Base-by-base conservation (phyloP, 1,139 yeast genomes). In the Keqinozyma sinolaborantium region DNA sequence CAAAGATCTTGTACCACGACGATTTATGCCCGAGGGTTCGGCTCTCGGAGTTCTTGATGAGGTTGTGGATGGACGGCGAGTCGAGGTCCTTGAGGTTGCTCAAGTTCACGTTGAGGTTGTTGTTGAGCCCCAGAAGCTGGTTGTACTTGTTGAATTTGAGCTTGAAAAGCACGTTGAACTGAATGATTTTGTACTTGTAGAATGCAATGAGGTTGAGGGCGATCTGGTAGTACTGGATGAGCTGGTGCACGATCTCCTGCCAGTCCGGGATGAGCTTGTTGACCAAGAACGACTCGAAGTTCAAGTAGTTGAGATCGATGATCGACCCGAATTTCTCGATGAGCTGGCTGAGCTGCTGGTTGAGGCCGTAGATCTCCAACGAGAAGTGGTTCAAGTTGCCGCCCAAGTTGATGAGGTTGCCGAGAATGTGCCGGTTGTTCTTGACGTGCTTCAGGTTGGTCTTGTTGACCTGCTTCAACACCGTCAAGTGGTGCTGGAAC, bases 371-470 rank as follows among this genome's bases (percentile, higher is more conserved):
- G 10, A 69, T 55, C 41, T 69, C 74, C 24, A 70, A 50, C 3
- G 74, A 66, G 42, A 67, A 70, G 42, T 70, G 67, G 44, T 70
- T 70, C 36, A 70, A 55, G 40, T 69, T 69, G 2, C 73, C 73
- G 5, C 76, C 76, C 31, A 70, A 51, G 37, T 68, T 72, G 20
- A 70, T 61, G 33, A 69, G 51, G 59, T 47, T 14, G 44, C 45
- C 39, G 52, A 64, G 47, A 51, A 59, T 40, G 51, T 51, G 38
- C 56, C 62, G 32, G 55, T 52, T 20, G 56, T 53, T 34, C 53
- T 54, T 13, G 54, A 39, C 35, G 30, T 44, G 43, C 4, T 39
- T 39, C 8, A 39, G 20, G 48, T 64, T 66, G 18, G 64, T 36
- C 38, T 61, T 64, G 33, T 61, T 60, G 23, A 67, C 43, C 25